Base-by-base conservation (phyloP, 148 eudicot genomes). In the Fallopia convolvulus region DNA sequence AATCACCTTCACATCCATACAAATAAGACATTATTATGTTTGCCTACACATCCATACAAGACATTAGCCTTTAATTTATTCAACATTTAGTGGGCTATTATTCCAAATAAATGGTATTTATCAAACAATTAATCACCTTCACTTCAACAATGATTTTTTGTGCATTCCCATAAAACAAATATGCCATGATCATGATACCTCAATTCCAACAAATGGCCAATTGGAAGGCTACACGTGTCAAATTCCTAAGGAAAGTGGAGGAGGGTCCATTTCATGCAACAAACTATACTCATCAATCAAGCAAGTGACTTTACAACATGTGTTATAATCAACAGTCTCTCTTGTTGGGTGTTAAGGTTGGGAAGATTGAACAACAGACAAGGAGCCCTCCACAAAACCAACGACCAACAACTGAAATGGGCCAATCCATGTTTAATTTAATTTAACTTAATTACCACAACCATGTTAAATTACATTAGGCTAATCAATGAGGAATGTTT, bases 291-390 rank as follows among this genome's bases (percentile, higher is more conserved):
- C 5, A 30, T 63, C 66, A 60, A 60, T 26, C 17, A 61, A 11
- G 6, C 33, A 26, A 23, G 33, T 23, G 9, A 61, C 36, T 61
- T 61, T 61, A 61, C 33, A 61, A 68, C 21, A 68, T 33, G 72
- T 68, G 72, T 63, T 26, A 30, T 30, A 63, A 63, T 63, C 39
- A 63, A 11, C 30, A 63, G 70, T 63, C 70, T 12, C 70, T 11
- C 36, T 61, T 77, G 82, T 75, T 83, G 73, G 81, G 60, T 79
- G 79, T 82, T 80, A 81, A 85, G 76, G 82, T 72, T 81, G 39
- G 72, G 44, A 14, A 68, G 72, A 68, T 33, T 20, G 21, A 68
- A 17, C 72, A 68, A 46, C 72, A 68, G 33, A 74, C 53, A 47
- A n/a, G 75, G 58, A 74, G 52, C 42, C 44, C 48, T 78, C 72